These are phyloP conservation scores for Leccinum subgranulosum DNA, from an alignment of 768 basidiomycete species.

Conservation along the genomic window DNA sequence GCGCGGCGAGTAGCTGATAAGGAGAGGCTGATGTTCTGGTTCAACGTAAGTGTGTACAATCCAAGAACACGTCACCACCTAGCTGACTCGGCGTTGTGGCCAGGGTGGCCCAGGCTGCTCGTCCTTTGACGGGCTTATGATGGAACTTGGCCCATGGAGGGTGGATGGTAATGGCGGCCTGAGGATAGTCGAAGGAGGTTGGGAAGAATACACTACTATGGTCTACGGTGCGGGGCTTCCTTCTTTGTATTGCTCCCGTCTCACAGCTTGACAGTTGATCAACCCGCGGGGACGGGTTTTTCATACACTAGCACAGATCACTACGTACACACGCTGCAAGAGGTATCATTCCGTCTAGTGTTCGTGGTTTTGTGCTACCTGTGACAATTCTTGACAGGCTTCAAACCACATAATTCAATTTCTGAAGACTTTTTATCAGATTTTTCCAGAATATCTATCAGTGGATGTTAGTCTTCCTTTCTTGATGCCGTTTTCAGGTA, in stretches of 20 bases:
- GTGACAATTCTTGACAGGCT: conserved; percentile 44
- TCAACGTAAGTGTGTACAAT: conserved; percentile 62
- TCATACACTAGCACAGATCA: conserved; percentile 85
- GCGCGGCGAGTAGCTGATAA: conserved; percentile 86
- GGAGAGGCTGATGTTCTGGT: conserved; percentile 92
- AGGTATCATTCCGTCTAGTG: conserved; percentile 41
- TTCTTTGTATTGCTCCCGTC: conserved; percentile 3
- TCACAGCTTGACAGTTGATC: conserved; percentile 68
- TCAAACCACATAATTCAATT: conserved; percentile 80
- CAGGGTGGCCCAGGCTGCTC: conserved; percentile 98
- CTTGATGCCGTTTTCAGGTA: neutral
- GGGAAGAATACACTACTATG: conserved; percentile 97
- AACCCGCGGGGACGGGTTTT: conserved; percentile 94
- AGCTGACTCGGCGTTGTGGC: neutral
- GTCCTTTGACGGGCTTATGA: conserved; percentile 95
- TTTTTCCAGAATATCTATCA: conserved; percentile 84
- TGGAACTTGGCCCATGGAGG: conserved; percentile 96
- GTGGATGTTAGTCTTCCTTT: conserved; percentile 66
- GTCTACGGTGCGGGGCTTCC: conserved; percentile 69
- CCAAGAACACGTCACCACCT: neutral
- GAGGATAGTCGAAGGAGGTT: conserved; percentile 77
- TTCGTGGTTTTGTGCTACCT: neutral
- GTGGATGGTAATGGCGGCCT: conserved; percentile 72
- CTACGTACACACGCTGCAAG: conserved; percentile 75
- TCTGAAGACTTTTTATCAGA: conserved; percentile 78